Evolutionary conservation across 331 rosid genomes (phyloP).

Genomic region (Malus hybrid): DNA sequence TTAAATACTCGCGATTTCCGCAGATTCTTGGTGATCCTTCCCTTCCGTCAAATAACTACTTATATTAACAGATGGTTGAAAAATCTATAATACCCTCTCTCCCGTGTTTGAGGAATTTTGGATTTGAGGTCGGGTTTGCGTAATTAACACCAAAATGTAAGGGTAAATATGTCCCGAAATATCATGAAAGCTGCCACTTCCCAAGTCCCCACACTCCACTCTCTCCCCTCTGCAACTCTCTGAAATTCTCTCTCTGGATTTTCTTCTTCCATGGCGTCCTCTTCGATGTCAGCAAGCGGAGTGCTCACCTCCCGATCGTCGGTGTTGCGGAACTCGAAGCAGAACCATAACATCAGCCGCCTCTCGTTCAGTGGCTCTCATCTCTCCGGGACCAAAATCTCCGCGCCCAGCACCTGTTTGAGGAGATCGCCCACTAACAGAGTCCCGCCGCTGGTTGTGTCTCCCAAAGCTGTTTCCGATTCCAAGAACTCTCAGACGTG

Average conservation of each 20-base stretch:
- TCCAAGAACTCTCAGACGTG: conserved; percentile 84
- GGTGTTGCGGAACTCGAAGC: background rate
- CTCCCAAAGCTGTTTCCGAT: conserved; percentile 87
- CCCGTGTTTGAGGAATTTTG: no score
- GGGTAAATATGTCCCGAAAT: conserved; percentile 6
- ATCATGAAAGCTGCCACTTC: conserved; percentile 1
- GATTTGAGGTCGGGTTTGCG: background rate
- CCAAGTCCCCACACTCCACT: background rate
- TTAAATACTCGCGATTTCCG: background rate
- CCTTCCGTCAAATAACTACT: background rate
- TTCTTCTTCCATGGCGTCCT: conserved; percentile 47
- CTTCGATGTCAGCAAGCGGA: conserved; percentile 50
- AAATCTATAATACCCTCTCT: background rate
- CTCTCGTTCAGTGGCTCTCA: conserved; percentile 54
- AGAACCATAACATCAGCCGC: background rate
- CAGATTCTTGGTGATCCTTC: background rate
- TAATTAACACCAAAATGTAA: background rate
- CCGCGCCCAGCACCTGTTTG: conserved; percentile 1
- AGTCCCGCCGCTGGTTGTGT: conserved; percentile 35
- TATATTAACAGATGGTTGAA: background rate
- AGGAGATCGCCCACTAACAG: background rate
- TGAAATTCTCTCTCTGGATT: background rate
- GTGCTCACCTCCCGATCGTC: conserved; percentile 35
- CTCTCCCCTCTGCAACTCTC: background rate
- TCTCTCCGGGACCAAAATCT: conserved; percentile 45